Percentiles rank a stretch among this genome's conserved stretches.
phyloP scores from a whole-genome alignment of 2,329 filamentous ascomycete genomes.

The Epichloe elymi region DNA sequence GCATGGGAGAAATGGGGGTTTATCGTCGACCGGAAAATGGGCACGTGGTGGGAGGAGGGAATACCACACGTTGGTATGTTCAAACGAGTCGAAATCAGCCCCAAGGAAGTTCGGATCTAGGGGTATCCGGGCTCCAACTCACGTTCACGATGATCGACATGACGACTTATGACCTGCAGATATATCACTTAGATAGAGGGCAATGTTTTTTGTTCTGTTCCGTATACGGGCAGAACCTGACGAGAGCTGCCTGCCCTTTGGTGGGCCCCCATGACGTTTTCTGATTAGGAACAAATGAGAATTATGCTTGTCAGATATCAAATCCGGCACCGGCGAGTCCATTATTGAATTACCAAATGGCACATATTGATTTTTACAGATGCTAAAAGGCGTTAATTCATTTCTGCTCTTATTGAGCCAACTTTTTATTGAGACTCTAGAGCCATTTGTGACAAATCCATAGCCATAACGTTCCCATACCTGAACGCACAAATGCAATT shows the following conservation, averaged over 20 bases:
- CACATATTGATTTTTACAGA: neutral
- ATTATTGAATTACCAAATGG: neutral
- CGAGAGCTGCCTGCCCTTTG: no score
- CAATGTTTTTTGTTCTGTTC: neutral
- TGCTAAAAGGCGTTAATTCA: slow-evolving; percentile 11
- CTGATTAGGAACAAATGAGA: no score
- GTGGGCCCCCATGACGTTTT: no score
- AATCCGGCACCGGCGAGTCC: neutral
- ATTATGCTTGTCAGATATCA: neutral
- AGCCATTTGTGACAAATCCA: slow-evolving; percentile 28
- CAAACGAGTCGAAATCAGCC: slow-evolving; percentile 27
- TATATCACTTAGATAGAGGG: neutral
- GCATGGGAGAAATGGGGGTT: slow-evolving; percentile 67
- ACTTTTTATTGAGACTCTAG: slow-evolving; percentile 32
- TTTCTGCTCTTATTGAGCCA: slow-evolving; percentile 27
- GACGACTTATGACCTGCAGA: neutral
- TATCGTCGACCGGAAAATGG: slow-evolving; percentile 56
- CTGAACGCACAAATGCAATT: slow-evolving; percentile 35
- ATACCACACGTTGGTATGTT: slow-evolving; percentile 84
- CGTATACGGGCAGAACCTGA: no score
- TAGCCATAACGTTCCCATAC: slow-evolving; percentile 30
- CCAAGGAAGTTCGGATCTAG: slow-evolving; percentile 15
- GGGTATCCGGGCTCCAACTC: neutral
- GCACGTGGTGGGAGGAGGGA: slow-evolving; percentile 70
- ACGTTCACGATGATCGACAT: neutral